Conservation (phyloP, 2,329 filamentous ascomycete genomes). For the Coniochaeta prunicola region DNA sequence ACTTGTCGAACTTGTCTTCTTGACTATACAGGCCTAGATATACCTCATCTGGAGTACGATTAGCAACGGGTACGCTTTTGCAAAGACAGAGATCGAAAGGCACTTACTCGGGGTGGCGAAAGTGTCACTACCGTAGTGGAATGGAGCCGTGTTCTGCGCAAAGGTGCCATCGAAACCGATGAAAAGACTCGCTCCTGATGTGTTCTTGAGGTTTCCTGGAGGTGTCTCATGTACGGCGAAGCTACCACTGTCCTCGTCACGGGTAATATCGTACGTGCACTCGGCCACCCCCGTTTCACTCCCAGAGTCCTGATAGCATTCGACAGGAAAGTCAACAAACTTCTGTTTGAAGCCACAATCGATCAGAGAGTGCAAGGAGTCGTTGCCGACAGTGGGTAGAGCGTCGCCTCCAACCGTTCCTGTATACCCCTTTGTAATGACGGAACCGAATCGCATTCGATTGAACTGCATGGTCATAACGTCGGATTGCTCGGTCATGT, state of each 20-base stretch:
- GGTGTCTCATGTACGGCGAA: not conserved
- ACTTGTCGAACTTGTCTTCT: not conserved
- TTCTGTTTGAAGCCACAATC: slow-evolving; percentile 8
- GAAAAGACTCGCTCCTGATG: not conserved
- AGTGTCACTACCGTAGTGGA: not conserved
- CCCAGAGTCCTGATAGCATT: slow-evolving; percentile 2
- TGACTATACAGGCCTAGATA: not conserved
- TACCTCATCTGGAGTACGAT: not conserved
- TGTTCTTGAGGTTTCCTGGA: not conserved
- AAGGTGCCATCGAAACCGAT: not conserved
- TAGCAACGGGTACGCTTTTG: not conserved
- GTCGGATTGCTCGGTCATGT: not conserved
- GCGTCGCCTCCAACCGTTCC: not conserved
- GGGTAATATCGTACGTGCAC: not conserved
- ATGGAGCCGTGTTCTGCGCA: not conserved
- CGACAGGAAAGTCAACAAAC: slow-evolving; percentile 5
- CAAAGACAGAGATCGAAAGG: not conserved
- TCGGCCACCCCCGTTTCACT: not conserved
- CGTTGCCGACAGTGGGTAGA: not conserved
- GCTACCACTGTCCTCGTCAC: not conserved
- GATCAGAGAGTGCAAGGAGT: slow-evolving; percentile 9
- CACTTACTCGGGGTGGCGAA: not conserved
- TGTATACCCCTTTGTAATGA: slow-evolving; percentile 2
- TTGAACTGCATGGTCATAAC: not conserved
- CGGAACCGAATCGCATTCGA: not conserved